A percentile compares a stretch with the other conserved stretches of the same genome.
phyloP scores from a whole-genome alignment of 345 rosid species.

The Arabis alpina region DNA sequence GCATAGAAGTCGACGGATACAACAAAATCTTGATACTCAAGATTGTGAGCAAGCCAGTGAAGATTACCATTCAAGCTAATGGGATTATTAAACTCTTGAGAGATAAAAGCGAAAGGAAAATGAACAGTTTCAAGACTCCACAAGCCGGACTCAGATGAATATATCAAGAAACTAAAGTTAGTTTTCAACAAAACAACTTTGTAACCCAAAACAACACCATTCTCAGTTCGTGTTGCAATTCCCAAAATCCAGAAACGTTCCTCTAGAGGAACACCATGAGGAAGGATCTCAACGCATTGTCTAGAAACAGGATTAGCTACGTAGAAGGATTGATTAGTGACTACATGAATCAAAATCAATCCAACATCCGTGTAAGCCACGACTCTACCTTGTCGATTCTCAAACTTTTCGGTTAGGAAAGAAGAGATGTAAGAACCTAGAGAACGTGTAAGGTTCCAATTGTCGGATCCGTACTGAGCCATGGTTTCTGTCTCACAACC shows the following conservation, averaged over 20 bases:
- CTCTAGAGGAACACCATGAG: background rate
- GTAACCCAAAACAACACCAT: slow-evolving; percentile 4
- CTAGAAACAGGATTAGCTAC: slow-evolving; percentile 13
- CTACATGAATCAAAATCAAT: background rate
- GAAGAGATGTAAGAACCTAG: slow-evolving; percentile 6
- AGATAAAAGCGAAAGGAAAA: background rate
- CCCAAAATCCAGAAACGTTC: slow-evolving; percentile 5
- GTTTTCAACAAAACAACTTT: background rate
- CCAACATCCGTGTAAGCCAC: slow-evolving; percentile 11
- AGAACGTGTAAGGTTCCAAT: background rate
- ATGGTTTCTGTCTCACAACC: background rate
- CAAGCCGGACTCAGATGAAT: slow-evolving; percentile 26
- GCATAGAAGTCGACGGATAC: slow-evolving; percentile 15
- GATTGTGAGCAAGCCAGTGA: background rate
- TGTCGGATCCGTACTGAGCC: slow-evolving; percentile 14
- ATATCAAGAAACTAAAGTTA: slow-evolving; percentile 1
- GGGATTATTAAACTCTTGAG: background rate
- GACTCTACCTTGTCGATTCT: background rate
- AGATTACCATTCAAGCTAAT: slow-evolving; percentile 23
- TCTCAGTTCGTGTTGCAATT: background rate
- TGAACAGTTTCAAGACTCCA: background rate
- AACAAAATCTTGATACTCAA: background rate
- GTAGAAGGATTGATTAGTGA: background rate
- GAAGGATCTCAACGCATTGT: background rate
- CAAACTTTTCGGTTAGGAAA: background rate